phyloP scores from a whole-genome alignment of 768 basidiomycete genomes.

The Podaxis rugospora region DNA sequence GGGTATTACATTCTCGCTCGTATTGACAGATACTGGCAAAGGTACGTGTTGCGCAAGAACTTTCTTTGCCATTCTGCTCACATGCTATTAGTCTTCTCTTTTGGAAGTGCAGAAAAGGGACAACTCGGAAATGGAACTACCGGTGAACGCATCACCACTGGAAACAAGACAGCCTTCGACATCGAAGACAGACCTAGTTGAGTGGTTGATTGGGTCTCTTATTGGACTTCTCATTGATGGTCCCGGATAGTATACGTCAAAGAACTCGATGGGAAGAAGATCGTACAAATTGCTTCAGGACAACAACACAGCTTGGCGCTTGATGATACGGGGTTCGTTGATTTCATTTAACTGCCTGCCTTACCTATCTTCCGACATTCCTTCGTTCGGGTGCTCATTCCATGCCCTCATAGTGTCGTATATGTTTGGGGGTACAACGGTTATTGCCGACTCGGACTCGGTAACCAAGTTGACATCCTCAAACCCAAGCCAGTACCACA shows the following conservation, averaged over 20 bases:
- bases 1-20: constrained; percentile 79
- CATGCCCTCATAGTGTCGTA: constrained; percentile 49
- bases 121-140: constrained; percentile 92
- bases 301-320: constrained; percentile 85
- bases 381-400: not conserved
- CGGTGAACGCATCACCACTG: constrained; percentile 85
- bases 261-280: constrained; percentile 71
- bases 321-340: constrained; percentile 65
- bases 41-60: constrained; percentile 34
- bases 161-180: constrained; percentile 82
- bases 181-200: constrained; percentile 66
- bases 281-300: constrained; percentile 80
- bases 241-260: constrained; percentile 58
- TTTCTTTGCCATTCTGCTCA: constrained; percentile 1
- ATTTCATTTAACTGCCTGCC: constrained; percentile 14
- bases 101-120: constrained; percentile 90
- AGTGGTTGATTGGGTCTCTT: constrained; percentile 15
- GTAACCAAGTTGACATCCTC: constrained; percentile 77
- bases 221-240: not conserved
- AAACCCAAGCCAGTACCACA: constrained; percentile 82
- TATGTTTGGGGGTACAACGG: constrained; percentile 90
- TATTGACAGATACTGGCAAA: constrained; percentile 80
- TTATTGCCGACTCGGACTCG: constrained; percentile 87
- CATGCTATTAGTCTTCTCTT: constrained; percentile 62
- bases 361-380: not conserved